Evolutionary conservation across 306 rosid genomes (phyloP).

Genomic region (Cucumis melo): DNA sequence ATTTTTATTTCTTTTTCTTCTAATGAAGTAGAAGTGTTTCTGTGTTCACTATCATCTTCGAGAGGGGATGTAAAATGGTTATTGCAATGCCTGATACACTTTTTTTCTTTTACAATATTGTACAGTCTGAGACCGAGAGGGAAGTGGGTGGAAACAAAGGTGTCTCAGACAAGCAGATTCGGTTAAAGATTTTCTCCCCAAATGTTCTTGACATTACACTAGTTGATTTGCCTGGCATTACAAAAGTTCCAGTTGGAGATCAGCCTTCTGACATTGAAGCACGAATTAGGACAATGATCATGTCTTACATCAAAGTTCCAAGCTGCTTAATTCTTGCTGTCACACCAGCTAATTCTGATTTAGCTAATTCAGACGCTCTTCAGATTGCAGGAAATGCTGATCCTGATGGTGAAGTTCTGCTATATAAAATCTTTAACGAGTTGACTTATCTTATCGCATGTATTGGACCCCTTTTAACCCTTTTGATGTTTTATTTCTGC

Average conservation of each 20-base stretch:
- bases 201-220: conserved; percentile 94
- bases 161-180: conserved; percentile 95
- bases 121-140: conserved; percentile 86
- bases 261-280: conserved; percentile 98
- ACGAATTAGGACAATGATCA: conserved; percentile 89
- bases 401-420: conserved; percentile 64
- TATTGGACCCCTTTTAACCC: not conserved
- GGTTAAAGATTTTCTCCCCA: conserved; percentile 89
- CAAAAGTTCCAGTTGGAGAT: conserved; percentile 98
- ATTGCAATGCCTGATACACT: not conserved
- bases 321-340: conserved; percentile 93
- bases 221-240: conserved; percentile 94
- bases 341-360: conserved; percentile 93
- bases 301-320: conserved; percentile 79
- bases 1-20: not conserved
- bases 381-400: conserved; percentile 98
- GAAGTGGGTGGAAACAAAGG: conserved; percentile 97
- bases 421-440: not conserved
- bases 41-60: not conserved
- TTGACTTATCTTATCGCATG: conserved; percentile 4
- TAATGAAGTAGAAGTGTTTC: not conserved
- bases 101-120: not conserved
- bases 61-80: not conserved
- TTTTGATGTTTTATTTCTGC: not conserved
- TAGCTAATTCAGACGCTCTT: conserved; percentile 98